Percentiles rank a stretch among this genome's conserved stretches.
phyloP scores from a whole-genome alignment of 169 alveolate genomes.

The Cryptosporidium parvum region DNA sequence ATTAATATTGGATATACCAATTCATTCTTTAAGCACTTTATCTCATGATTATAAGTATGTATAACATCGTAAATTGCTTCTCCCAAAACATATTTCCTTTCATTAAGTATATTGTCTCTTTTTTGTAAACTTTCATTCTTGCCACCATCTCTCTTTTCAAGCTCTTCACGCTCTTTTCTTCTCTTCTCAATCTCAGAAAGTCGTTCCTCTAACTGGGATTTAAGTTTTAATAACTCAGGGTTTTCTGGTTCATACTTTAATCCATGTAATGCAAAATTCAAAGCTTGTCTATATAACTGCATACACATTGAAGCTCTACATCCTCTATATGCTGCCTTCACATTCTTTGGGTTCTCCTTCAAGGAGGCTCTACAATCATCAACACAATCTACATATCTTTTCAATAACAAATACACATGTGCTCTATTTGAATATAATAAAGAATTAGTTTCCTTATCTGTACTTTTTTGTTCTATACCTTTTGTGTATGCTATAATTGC shows the following conservation, averaged over 20 bases:
- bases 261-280: conserved; percentile 58
- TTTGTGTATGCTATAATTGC: conserved; percentile 47
- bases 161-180: conserved; percentile 2
- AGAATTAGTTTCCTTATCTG: conserved; percentile 52
- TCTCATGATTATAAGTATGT: conserved; percentile 52
- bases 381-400: conserved; percentile 74
- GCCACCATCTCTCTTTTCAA: not conserved
- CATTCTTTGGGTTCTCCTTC: conserved; percentile 64
- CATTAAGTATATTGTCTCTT: not conserved
- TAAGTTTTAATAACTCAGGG: conserved; percentile 19
- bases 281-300: conserved; percentile 55
- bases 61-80: conserved; percentile 67
- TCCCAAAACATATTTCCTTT: conserved; percentile 24
- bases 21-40: conserved; percentile 19
- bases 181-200: conserved; percentile 30
- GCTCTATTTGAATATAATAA: conserved; percentile 77
- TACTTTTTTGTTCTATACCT: conserved; percentile 75
- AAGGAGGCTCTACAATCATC: conserved; percentile 76
- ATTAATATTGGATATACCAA: conserved; percentile 43
- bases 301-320: conserved; percentile 60
- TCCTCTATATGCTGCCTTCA: conserved; percentile 77
- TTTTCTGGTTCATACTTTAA: conserved; percentile 30
- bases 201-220: conserved; percentile 11
- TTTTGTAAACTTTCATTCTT: not conserved
- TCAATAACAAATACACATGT: conserved; percentile 55